Conservation (phyloP, 1,139 yeast species). For the Nakaseomyces delphensis region DNA sequence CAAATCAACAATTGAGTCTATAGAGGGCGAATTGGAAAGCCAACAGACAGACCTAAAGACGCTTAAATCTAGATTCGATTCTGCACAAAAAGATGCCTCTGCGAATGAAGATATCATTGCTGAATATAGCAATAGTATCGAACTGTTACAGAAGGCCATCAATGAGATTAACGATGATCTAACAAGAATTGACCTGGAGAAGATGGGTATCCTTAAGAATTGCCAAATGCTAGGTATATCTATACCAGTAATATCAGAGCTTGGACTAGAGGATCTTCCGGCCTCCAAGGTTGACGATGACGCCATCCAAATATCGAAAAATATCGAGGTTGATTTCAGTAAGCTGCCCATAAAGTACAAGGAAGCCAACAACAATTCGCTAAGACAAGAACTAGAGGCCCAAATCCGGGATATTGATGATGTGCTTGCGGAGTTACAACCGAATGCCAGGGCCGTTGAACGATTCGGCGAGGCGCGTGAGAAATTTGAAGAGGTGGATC, state of each 20-base stretch:
- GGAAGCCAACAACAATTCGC: conserved; percentile 30
- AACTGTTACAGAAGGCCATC: conserved; percentile 36
- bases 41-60: conserved; percentile 20
- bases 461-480: conserved; percentile 62
- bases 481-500: conserved; percentile 52
- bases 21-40: conserved; percentile 20
- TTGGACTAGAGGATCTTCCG: conserved; percentile 42
- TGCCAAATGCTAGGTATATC: conserved; percentile 68
- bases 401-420: conserved; percentile 46
- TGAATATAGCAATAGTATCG: conserved; percentile 33
- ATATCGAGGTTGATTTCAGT: conserved; percentile 49
- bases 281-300: conserved; percentile 35
- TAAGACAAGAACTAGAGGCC: conserved; percentile 36
- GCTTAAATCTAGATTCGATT: conserved; percentile 21
- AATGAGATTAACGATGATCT: conserved; percentile 43
- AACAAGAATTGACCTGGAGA: conserved; percentile 49
- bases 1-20: conserved; percentile 10
- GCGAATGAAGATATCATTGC: conserved; percentile 26
- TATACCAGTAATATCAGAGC: conserved; percentile 56
- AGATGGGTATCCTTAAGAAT: conserved; percentile 53
- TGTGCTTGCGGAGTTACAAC: conserved; percentile 56
- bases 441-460: conserved; percentile 74
- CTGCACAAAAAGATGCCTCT: conserved; percentile 23
- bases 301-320: conserved; percentile 37
- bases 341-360: conserved; percentile 40